Percentiles rank a stretch among this genome's conserved stretches.
These are phyloP conservation scores for Monilinia polystroma DNA, from an alignment of 2,329 filamentous ascomycete genomes.

Conservation along the genomic window DNA sequence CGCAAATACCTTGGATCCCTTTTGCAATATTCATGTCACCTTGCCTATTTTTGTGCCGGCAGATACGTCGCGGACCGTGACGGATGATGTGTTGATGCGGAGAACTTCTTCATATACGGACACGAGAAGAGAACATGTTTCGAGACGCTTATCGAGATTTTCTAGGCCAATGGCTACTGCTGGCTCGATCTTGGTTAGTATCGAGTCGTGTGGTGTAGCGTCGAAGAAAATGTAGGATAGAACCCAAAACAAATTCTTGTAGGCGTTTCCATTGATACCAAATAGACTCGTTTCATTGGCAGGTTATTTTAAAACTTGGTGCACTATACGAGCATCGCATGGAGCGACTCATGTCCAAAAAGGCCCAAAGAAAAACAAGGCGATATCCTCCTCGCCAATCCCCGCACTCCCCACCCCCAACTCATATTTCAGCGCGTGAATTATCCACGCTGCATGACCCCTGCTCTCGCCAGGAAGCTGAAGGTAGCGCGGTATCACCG, in stretches of 20 bases:
- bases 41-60: background rate
- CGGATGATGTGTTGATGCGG: background rate
- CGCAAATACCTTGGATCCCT: background rate
- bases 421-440: background rate
- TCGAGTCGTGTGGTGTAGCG: background rate
- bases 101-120: background rate
- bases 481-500: background rate
- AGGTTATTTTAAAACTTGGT: too few relatives aligned
- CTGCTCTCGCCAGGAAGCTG: background rate
- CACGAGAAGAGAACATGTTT: background rate
- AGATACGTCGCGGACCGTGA: background rate
- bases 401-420: background rate
- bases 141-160: background rate
- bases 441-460: background rate
- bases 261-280: background rate
- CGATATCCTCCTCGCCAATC: background rate
- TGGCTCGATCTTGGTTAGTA: background rate
- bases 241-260: background rate
- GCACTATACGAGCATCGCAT: background rate
- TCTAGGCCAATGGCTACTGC: background rate
- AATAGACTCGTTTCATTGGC: background rate
- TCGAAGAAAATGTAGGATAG: background rate
- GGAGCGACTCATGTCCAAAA: background rate
- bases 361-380: background rate
- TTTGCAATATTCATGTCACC: too few relatives aligned